These are phyloP conservation scores for Heracleum sosnowskyi DNA, from an alignment of 129 eudicot species.

Conservation along the genomic window DNA sequence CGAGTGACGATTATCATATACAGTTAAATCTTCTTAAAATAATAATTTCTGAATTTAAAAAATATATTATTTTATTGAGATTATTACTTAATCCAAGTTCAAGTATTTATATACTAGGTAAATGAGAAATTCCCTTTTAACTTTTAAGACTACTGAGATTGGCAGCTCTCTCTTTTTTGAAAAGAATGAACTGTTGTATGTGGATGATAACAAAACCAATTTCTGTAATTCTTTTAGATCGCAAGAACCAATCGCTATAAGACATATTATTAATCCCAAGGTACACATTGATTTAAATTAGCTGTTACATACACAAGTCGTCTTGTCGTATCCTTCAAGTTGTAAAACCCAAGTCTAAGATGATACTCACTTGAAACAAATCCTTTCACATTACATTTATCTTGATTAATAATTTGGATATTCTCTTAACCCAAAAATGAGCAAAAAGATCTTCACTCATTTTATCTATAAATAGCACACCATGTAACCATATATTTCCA, in stretches of 20 bases:
- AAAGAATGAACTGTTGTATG: background rate
- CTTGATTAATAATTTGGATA: background rate
- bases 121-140: no score
- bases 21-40: no score
- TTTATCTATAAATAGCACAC: background rate
- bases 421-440: background rate
- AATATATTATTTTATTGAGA: no score
- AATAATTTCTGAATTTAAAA: no score
- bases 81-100: no score
- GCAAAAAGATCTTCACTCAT: background rate
- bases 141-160: no score
- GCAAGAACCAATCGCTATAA: background rate
- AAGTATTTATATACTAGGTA: no score
- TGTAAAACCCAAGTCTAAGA: background rate
- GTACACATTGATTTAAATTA: background rate
- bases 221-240: no score
- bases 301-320: background rate
- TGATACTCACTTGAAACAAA: background rate
- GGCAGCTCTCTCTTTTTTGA: background rate
- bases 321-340: constrained; percentile 1
- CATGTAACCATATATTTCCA: background rate
- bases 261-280: background rate
- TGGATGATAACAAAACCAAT: background rate
- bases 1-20: no score
- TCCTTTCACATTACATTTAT: background rate